phyloP scores from a whole-genome alignment of 2,329 filamentous ascomycete genomes.

The Trichoderma pleuroti region DNA sequence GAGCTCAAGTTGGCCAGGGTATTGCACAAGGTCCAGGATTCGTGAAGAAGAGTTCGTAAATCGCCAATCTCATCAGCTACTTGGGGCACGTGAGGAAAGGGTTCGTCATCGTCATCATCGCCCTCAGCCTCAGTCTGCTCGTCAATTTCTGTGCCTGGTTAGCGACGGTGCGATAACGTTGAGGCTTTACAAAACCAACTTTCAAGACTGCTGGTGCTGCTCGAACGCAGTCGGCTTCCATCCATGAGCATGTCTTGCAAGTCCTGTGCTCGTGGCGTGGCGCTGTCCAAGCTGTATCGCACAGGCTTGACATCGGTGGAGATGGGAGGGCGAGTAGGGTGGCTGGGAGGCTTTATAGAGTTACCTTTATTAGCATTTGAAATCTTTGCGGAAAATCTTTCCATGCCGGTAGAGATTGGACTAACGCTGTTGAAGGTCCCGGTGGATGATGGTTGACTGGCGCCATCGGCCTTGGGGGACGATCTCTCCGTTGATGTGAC shows the following conservation, averaged over 20 bases:
- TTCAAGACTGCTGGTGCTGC: conserved; percentile 72
- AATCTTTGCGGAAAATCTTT: background rate
- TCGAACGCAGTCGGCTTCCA: conserved; percentile 56
- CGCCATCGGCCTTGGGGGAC: conserved; percentile 38
- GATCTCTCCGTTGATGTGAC: conserved; percentile 35
- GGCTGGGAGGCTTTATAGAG: conserved; percentile 13
- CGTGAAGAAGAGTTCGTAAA: conserved; percentile 71
- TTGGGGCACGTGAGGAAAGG: conserved; percentile 21
- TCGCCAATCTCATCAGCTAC: conserved; percentile 58
- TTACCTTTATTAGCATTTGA: conserved; percentile 3
- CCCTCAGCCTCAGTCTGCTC: conserved; percentile 50
- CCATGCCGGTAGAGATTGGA: background rate
- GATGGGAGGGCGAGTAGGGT: conserved; percentile 64
- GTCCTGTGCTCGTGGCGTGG: conserved; percentile 81
- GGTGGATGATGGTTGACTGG: background rate
- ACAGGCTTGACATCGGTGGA: conserved; percentile 69
- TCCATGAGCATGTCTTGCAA: conserved; percentile 66
- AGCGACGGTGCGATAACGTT: conserved; percentile 6
- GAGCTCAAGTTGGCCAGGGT: conserved; percentile 82
- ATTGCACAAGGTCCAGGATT: conserved; percentile 94
- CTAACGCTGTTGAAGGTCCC: conserved; percentile 27
- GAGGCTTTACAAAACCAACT: conserved; percentile 49
- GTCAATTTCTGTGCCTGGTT: conserved; percentile 49
- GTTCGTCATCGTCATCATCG: conserved; percentile 52
- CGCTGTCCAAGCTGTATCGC: conserved; percentile 62